Percentiles rank a stretch among this genome's conserved stretches.
These are phyloP conservation scores for Micromonas commoda DNA, from an alignment of 139 green algal species.

Conservation along the genomic window DNA sequence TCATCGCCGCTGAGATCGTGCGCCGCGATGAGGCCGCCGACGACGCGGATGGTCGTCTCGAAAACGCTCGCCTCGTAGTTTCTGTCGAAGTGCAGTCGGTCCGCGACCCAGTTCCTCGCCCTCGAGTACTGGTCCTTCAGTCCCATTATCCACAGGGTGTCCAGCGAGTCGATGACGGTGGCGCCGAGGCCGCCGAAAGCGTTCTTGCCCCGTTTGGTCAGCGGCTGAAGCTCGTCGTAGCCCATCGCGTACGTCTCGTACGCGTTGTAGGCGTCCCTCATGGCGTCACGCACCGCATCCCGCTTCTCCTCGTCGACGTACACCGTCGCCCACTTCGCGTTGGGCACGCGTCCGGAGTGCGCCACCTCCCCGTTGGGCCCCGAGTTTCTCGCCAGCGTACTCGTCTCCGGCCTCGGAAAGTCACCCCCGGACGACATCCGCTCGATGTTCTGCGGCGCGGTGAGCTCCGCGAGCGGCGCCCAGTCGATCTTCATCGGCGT, in stretches of 20 bases:
- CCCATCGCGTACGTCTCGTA: constrained; percentile 55
- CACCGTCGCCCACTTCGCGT: not conserved
- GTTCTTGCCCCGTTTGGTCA: constrained; percentile 39
- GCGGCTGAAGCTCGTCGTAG: constrained; percentile 53
- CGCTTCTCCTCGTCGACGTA: not conserved
- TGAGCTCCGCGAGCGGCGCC: too few relatives aligned
- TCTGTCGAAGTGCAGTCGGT: constrained; percentile 49
- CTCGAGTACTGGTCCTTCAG: constrained; percentile 42
- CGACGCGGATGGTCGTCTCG: constrained; percentile 57
- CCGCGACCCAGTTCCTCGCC: constrained; percentile 42
- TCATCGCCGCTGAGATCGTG: constrained; percentile 57
- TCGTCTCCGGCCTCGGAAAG: too few relatives aligned
- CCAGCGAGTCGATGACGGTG: constrained; percentile 55
- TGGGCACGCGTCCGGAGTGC: not conserved
- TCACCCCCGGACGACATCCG: too few relatives aligned
- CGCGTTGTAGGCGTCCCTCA: constrained; percentile 44
- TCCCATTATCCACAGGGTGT: constrained; percentile 69
- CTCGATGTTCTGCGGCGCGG: too few relatives aligned
- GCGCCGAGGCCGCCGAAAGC: constrained; percentile 56
- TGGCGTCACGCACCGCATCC: constrained; percentile 35
- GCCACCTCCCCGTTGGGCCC: too few relatives aligned
- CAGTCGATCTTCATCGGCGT: too few relatives aligned
- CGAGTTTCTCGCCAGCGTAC: too few relatives aligned
- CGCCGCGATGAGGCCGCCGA: constrained; percentile 55
- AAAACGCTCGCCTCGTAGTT: constrained; percentile 46